Evolutionary conservation across 73 alveolate species (phyloP), one percentile per base, ranked within the genome.

Genomic region (Paramecium pentaurelia): DNA sequence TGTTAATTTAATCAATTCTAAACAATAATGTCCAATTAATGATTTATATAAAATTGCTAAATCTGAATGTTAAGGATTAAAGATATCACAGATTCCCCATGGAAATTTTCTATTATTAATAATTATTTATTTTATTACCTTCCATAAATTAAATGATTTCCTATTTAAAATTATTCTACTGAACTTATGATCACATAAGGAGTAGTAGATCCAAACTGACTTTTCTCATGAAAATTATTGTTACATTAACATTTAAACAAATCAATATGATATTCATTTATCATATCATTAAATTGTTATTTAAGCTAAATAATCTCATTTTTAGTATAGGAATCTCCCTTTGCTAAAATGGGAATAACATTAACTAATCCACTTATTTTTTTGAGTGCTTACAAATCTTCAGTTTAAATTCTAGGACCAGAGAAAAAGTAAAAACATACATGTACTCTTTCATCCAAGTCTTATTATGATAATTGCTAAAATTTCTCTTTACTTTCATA

Each of bases 1-100:
- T 12, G 92, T 89, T 45, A 89, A 3, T 36, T 36, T 16, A 44
- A 71, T 71, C 14, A 89, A 60, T 58, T 89, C 94, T 42, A 27
- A 25, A 83, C 49, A 71, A 25, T 45, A 89, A 59, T 40, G 77
- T 25, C 94, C 94, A 22, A 89, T 71, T 36, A 89, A 47, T 10
- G 28, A 83, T 51, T 89, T 47, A 51, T 89, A 89, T 47, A 89
- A 83, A n/a, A 89, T 32, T 0, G 27, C 9, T 20, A 89, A 54
- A 71, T 89, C 94, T 30, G 94, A 89, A 89, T 89, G 94, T 45
- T 71, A 30, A 14, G 94, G 94, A 73, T 89, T 83, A 8, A 71
- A 77, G 9, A 89, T 89, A 71, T 71, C 84, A 44, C 94, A 89
- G 9, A 89, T 89, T 71, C 94, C 94, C 94, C 94, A 71, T 10